phyloP scores from a whole-genome alignment of 208 protist genomes.

The Leishmania turanica region DNA sequence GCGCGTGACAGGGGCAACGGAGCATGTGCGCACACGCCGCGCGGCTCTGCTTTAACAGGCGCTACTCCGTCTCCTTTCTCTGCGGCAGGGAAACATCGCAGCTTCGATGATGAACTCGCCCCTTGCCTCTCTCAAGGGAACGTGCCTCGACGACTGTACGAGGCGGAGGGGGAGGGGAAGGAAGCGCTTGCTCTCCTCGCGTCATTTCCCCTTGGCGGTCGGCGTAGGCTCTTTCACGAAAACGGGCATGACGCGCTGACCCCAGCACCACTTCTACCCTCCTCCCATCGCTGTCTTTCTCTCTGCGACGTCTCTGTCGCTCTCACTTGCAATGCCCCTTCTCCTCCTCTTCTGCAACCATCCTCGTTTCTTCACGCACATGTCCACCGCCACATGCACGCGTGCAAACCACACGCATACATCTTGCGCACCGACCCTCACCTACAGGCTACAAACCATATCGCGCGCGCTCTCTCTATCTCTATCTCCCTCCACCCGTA shows the following conservation, averaged over 20 bases:
- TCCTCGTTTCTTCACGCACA: not conserved
- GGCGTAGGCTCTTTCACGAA: not conserved
- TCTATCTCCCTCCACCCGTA: not conserved
- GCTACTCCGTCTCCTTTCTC: not conserved
- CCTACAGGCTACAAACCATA: not conserved
- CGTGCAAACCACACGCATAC: not conserved
- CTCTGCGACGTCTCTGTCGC: not conserved
- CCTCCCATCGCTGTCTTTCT: not conserved
- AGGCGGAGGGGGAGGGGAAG: not conserved
- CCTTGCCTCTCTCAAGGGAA: not conserved
- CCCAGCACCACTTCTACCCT: not conserved
- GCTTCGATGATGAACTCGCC: not conserved
- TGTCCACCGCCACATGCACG: not conserved
- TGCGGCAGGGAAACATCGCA: not conserved
- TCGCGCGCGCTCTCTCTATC: not conserved
- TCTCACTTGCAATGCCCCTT: not conserved
- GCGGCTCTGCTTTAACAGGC: not conserved
- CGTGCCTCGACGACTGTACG: not conserved
- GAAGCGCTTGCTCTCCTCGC: not conserved
- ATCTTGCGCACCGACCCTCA: not conserved
- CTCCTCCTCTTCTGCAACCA: not conserved
- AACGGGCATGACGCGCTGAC: not conserved
- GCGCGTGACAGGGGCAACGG: not conserved
- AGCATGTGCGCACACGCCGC: not conserved
- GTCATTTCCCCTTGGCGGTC: not conserved